These are phyloP conservation scores for Ophiostoma ips DNA, from an alignment of 2,329 filamentous ascomycete species.

Conservation along the genomic window DNA sequence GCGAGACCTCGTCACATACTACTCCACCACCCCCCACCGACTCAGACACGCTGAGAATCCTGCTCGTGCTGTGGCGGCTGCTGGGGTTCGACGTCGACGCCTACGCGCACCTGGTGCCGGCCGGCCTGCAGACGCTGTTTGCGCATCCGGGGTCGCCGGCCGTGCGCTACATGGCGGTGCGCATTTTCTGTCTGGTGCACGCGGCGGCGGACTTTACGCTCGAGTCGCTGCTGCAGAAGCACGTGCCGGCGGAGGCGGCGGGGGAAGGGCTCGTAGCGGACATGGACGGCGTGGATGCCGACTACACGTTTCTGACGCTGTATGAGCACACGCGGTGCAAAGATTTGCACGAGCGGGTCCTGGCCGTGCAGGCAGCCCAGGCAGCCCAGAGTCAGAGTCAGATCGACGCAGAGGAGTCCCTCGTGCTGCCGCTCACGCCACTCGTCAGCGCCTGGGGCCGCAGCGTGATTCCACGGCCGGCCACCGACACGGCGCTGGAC, in stretches of 20 bases:
- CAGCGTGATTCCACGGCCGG: constrained; percentile 52
- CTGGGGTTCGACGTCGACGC: constrained; percentile 58
- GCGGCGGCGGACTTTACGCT: constrained; percentile 67
- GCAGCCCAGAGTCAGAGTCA: constrained; percentile 5
- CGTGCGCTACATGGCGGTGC: constrained; percentile 68
- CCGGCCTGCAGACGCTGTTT: constrained; percentile 56
- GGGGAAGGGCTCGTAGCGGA: constrained; percentile 48
- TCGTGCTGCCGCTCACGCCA: constrained; percentile 33
- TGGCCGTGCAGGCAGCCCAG: constrained; percentile 20
- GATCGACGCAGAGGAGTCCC: constrained; percentile 6
- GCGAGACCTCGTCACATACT: not conserved
- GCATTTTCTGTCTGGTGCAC: constrained; percentile 67
- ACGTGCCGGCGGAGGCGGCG: constrained; percentile 45
- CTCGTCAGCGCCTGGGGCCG: constrained; percentile 52
- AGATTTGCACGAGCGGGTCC: constrained; percentile 28
- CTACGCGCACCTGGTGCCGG: constrained; percentile 49
- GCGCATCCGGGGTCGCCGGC: constrained; percentile 39
- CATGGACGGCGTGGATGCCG: constrained; percentile 63
- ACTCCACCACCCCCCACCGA: not conserved
- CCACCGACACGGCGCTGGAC: constrained; percentile 20
- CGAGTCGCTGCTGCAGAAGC: constrained; percentile 53
- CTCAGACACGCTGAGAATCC: constrained; percentile 22
- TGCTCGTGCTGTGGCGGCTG: constrained; percentile 65
- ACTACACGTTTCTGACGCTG: constrained; percentile 60
- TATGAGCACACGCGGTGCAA: constrained; percentile 41